Conservation (phyloP, 2,329 filamentous ascomycete genomes). For the Alternaria solani region DNA sequence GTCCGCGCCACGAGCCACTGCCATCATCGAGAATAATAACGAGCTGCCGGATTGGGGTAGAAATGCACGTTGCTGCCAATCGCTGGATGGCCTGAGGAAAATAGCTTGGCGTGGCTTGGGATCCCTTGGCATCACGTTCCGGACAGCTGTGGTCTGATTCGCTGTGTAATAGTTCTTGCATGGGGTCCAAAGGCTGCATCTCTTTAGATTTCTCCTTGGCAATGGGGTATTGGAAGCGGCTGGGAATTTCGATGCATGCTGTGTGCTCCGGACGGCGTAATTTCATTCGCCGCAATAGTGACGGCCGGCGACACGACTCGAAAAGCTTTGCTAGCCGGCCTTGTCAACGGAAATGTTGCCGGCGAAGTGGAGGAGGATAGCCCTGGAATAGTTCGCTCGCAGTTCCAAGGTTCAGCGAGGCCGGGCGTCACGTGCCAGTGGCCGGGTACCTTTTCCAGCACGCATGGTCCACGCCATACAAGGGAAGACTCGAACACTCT, state of each 20-base stretch:
- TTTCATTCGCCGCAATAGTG: conserved; percentile 14
- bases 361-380: not conserved
- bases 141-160: conserved; percentile 24
- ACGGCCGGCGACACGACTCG: not conserved
- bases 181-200: not conserved
- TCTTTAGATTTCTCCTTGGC: conserved; percentile 25
- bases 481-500: too few relatives aligned
- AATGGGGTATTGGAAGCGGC: conserved; percentile 12
- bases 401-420: not conserved
- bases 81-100: conserved; percentile 10
- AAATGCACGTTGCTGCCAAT: conserved; percentile 23
- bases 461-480: not conserved
- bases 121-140: conserved; percentile 37
- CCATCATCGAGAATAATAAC: conserved; percentile 25
- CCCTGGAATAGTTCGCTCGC: not conserved
- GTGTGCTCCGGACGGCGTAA: conserved; percentile 14
- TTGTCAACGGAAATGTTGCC: conserved; percentile 9
- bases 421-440: not conserved
- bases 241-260: conserved; percentile 13
- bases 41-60: conserved; percentile 39
- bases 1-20: conserved; percentile 29
- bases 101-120: conserved; percentile 11
- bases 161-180: conserved; percentile 5
- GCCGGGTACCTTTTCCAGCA: not conserved
- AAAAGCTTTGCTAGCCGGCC: conserved; percentile 7